Conservation (phyloP, 169 alveolate genomes). For the Amoebophrya sp. region DNA sequence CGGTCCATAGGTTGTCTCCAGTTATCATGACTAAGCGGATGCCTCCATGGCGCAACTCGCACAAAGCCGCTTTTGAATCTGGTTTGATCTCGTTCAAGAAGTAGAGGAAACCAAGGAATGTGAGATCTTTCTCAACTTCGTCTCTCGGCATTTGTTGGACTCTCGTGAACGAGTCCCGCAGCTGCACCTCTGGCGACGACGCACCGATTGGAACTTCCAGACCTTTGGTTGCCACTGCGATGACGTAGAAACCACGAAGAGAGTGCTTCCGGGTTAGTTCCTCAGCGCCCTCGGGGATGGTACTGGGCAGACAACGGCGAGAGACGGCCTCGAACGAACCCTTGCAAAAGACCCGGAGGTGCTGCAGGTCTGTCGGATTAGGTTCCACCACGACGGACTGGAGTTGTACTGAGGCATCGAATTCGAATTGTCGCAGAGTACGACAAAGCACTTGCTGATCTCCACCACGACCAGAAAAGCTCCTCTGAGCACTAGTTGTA, state of each 20-base stretch:
- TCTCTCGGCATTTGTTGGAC: background rate
- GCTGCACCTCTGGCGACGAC: too few species aligned
- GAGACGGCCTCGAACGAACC: slow-evolving; percentile 36
- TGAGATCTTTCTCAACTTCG: slow-evolving; percentile 30
- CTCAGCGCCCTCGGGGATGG: slow-evolving; percentile 23
- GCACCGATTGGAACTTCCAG: background rate
- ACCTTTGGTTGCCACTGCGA: slow-evolving; percentile 21
- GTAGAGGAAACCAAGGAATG: slow-evolving; percentile 8
- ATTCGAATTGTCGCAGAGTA: slow-evolving; percentile 17
- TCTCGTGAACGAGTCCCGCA: too few species aligned
- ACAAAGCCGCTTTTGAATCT: slow-evolving; percentile 26
- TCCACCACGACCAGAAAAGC: too few species aligned
- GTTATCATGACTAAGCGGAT: slow-evolving; percentile 13
- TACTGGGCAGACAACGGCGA: background rate
- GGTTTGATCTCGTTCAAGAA: slow-evolving; percentile 36
- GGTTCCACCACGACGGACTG: slow-evolving; percentile 26
- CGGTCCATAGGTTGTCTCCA: slow-evolving; percentile 33
- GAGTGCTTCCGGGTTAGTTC: background rate
- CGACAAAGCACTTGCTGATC: too few species aligned
- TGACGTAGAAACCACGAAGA: slow-evolving; percentile 11
- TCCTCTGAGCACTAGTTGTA: too few species aligned
- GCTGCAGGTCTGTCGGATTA: background rate
- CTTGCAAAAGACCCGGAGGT: slow-evolving; percentile 31
- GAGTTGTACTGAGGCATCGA: background rate
- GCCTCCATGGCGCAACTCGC: background rate